Evolutionary conservation across 2,329 filamentous ascomycete species (phyloP).

Genomic region (Cytospora schulzeri): DNA sequence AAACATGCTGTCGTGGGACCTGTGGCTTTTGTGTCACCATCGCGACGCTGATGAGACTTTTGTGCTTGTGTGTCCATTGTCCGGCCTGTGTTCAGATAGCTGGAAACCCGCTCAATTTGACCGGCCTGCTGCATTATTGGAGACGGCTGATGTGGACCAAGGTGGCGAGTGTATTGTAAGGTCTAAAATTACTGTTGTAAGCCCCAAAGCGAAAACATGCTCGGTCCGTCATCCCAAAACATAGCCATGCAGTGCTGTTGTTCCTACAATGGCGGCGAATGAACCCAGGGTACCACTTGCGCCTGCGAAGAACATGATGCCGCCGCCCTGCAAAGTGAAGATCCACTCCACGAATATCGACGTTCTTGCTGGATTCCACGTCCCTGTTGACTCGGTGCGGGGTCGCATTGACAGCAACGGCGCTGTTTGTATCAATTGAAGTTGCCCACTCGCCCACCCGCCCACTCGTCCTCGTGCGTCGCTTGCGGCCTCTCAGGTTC

Average conservation of each 20-base stretch:
- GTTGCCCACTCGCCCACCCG: not conserved
- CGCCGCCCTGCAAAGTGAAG: not conserved
- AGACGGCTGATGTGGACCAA: not conserved
- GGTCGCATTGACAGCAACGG: not conserved
- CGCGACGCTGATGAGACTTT: not conserved
- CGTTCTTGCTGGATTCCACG: not conserved
- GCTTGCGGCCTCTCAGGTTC: not conserved
- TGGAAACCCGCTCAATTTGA: not conserved
- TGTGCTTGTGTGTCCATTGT: not conserved
- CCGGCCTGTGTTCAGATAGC: not conserved
- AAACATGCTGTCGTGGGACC: conserved; percentile 1
- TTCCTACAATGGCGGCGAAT: conserved; percentile 13
- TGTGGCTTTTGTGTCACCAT: conserved; percentile 12
- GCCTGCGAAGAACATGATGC: conserved; percentile 13
- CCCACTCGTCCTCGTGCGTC: not conserved
- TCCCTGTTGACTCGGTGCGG: not conserved
- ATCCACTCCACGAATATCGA: not conserved
- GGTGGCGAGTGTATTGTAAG: conserved; percentile 1
- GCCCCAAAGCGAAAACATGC: conserved; percentile 6
- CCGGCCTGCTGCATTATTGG: not conserved
- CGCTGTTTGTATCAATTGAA: not conserved
- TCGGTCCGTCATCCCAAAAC: conserved; percentile 1
- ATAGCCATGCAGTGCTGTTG: conserved; percentile 17
- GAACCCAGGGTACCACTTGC: conserved; percentile 5
- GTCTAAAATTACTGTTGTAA: conserved; percentile 8